Evolutionary conservation across 345 rosid species (phyloP).

Genomic region (Cardiospermum halicacabum): DNA sequence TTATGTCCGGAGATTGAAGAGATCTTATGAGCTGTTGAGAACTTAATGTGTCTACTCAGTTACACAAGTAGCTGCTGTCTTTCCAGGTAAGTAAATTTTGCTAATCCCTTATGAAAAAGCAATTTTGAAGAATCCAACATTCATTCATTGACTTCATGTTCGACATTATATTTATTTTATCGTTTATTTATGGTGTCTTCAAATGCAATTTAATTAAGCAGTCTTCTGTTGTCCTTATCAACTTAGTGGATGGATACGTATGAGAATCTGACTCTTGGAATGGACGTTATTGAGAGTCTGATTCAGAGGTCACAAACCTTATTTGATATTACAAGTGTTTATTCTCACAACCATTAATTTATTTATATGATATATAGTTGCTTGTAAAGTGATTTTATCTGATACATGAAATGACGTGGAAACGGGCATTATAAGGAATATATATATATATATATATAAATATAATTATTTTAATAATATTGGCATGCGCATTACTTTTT

Average conservation of each 20-base stretch:
- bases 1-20: slow-evolving; percentile 6
- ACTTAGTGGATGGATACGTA: slow-evolving; percentile 14
- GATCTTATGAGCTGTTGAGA: not conserved
- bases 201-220: no score
- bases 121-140: not conserved
- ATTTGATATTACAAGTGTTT: no score
- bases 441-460: no score
- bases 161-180: not conserved
- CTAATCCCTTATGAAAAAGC: no score
- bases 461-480: not conserved
- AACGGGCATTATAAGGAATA: slow-evolving; percentile 3
- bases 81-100: not conserved
- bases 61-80: not conserved
- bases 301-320: no score
- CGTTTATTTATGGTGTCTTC: not conserved
- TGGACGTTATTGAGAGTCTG: not conserved
- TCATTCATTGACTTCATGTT: not conserved
- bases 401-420: no score
- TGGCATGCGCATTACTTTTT: slow-evolving; percentile 1
- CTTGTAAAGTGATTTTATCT: no score
- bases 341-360: not conserved
- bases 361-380: no score
- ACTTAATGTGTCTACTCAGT: not conserved
- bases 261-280: slow-evolving; percentile 7
- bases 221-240: no score